Evolutionary conservation across 2,329 filamentous ascomycete genomes (phyloP), one percentile per base, ranked within the genome.

Genomic region (Alternaria sp.): DNA sequence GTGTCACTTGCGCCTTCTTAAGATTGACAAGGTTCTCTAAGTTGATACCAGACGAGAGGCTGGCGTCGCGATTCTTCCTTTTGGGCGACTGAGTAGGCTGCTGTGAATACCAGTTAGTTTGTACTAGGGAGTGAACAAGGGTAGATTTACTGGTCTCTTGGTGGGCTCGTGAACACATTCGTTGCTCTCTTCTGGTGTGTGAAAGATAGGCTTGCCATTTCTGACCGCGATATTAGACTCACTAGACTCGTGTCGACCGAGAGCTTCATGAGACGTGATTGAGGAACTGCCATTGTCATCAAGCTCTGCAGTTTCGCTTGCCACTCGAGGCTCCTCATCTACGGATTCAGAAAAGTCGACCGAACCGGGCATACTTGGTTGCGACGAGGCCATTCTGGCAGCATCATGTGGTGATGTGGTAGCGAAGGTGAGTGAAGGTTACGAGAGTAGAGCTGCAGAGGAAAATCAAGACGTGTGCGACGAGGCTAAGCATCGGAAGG

Each of bases 21-120:
- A 17, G 13, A 23, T 39, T 31, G 33, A 66, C 55, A 34, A 68
- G 63, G 29, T 73, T 70, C 10, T 57, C 40, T 14, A 52, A 21
- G 34, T 67, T 56, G 24, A 67, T 45, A 2, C 60, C 60, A 24
- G 45, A 36, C n/a, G 66, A 61, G n/a, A 60, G 23, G 8, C 26
- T 54, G 37, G 51, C 21, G 53, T 33, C 42, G n/a, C 26, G 45
- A 13, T 21, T 7, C 14, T 13, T 21, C 26, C 40, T 28, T 14
- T 36, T 29, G 13, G 31, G 28, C 3, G 41, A 3, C 10, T 33
- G 13, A 7, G 3, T 33, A 36, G n/a, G 14, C n/a, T 37, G 37
- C 51, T 55, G 23, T 13, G 9, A 7, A 41, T 13, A 4, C 28
- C 11, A 57, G 23, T 40, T 10, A 44, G 7, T 3, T 6, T 33